A percentile compares a stretch with the other conserved stretches of the same genome.
These are phyloP conservation scores for Lachnellula cervina DNA, from an alignment of 2,329 filamentous ascomycete genomes.

Conservation along the genomic window DNA sequence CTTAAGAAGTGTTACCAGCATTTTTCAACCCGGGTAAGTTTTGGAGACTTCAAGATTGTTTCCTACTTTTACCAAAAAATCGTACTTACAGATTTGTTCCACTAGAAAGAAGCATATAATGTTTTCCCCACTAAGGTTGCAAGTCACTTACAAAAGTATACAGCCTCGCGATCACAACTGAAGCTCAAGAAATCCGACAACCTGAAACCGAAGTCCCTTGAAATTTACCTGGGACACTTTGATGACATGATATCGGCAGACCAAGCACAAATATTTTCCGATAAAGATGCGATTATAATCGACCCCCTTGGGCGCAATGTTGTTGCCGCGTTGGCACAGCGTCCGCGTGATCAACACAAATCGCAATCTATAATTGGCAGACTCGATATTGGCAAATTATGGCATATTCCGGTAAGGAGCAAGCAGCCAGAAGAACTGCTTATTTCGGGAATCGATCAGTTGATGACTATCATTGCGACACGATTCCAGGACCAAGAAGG, in stretches of 20 bases:
- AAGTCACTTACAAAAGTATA: conserved; percentile 11
- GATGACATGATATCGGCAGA: conserved; percentile 3
- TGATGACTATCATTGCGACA: conserved; percentile 22
- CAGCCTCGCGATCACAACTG: not conserved
- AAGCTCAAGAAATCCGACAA: conserved; percentile 5
- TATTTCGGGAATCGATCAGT: conserved; percentile 11
- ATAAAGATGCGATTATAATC: conserved; percentile 11
- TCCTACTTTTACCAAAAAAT: not conserved
- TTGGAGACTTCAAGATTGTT: not conserved
- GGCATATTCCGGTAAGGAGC: not conserved
- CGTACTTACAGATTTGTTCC: not conserved
- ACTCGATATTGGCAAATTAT: conserved; percentile 20
- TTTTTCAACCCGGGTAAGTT: conserved; percentile 7
- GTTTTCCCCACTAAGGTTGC: not conserved
- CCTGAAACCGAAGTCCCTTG: conserved; percentile 22
- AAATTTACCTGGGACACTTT: conserved; percentile 28
- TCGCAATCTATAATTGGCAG: conserved; percentile 30
- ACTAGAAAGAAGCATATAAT: not conserved
- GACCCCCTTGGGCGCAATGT: conserved; percentile 11
- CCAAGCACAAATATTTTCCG: conserved; percentile 5
- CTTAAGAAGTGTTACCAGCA: conserved; percentile 21
- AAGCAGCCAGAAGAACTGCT: not conserved
- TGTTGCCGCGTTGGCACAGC: conserved; percentile 12
- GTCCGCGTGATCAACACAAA: conserved; percentile 5
- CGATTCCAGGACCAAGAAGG: conserved; percentile 28